phyloP scores from a whole-genome alignment of 2,329 filamentous ascomycete genomes.

The Tolypocladium tropicale region DNA sequence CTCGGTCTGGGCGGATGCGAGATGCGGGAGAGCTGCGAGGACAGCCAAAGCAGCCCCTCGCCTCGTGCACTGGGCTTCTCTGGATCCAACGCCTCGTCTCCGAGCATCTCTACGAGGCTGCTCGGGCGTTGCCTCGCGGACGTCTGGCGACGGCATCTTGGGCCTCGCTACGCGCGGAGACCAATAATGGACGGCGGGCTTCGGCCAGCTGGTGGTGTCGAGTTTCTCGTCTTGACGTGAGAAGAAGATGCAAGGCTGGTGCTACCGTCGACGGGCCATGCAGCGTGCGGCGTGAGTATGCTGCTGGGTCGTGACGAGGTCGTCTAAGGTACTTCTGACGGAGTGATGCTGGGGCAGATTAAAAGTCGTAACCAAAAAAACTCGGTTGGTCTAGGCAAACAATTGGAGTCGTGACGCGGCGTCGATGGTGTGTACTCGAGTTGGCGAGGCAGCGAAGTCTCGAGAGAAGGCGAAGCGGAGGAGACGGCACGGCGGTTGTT shows the following conservation, averaged over 20 bases:
- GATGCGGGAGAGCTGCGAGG: slow-evolving; percentile 14
- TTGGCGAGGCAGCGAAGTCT: neutral
- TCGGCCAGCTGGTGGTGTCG: neutral
- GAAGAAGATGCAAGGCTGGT: neutral
- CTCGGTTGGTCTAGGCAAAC: slow-evolving; percentile 6
- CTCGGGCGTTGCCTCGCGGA: neutral
- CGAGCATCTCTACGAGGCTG: neutral
- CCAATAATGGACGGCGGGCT: neutral
- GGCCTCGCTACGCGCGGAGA: neutral
- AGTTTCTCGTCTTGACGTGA: neutral
- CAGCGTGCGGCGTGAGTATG: neutral
- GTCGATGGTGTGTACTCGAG: neutral
- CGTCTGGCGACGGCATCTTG: neutral
- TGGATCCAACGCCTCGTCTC: neutral
- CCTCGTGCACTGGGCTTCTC: neutral
- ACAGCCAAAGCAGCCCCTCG: slow-evolving; percentile 10
- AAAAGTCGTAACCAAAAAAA: slow-evolving; percentile 22
- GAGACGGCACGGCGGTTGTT: neutral
- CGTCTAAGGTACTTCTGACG: slow-evolving; percentile 8
- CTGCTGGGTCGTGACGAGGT: neutral
- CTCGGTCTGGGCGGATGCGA: slow-evolving; percentile 24
- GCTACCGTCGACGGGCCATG: slow-evolving; percentile 1
- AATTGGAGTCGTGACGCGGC: slow-evolving; percentile 8
- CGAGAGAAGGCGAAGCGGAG: neutral
- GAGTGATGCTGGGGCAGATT: slow-evolving; percentile 16